Conservation (phyloP, 768 basidiomycete genomes). For the Psilocybe cyanescens region DNA sequence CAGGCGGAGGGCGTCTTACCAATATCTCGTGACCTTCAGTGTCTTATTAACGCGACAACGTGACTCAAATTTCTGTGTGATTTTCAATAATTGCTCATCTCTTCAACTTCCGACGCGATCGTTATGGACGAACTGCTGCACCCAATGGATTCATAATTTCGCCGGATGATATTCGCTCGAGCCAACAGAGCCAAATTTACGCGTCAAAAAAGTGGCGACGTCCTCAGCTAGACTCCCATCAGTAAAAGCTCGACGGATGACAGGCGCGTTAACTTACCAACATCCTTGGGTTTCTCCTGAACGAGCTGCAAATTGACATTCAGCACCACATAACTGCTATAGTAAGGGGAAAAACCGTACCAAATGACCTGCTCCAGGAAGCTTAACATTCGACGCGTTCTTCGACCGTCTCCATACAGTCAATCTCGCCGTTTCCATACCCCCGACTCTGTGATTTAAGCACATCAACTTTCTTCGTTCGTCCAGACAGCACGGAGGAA, state of each 20-base stretch:
- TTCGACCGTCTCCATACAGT: constrained; percentile 27
- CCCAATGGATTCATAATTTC: background rate
- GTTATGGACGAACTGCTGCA: background rate
- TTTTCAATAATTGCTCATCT: no score
- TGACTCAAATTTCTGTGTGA: background rate
- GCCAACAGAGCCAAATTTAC: constrained; percentile 7
- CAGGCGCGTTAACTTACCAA: constrained; percentile 18
- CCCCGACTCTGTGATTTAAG: constrained; percentile 24
- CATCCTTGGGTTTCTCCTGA: constrained; percentile 29
- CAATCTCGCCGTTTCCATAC: constrained; percentile 18
- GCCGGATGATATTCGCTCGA: background rate
- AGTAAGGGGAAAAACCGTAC: constrained; percentile 12
- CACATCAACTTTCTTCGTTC: background rate
- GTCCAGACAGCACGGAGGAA: background rate
- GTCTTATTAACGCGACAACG: background rate
- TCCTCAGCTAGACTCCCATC: constrained; percentile 19
- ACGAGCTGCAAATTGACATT: constrained; percentile 19
- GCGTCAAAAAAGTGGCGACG: constrained; percentile 19
- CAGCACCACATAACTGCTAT: background rate
- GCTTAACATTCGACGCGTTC: constrained; percentile 28
- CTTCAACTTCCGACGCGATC: background rate
- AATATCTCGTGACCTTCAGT: background rate
- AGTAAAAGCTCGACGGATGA: background rate
- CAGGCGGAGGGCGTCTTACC: background rate
- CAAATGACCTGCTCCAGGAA: constrained; percentile 29